phyloP scores from a whole-genome alignment of 1,284 basidiomycete genomes.

The Kwoniella shivajii region DNA sequence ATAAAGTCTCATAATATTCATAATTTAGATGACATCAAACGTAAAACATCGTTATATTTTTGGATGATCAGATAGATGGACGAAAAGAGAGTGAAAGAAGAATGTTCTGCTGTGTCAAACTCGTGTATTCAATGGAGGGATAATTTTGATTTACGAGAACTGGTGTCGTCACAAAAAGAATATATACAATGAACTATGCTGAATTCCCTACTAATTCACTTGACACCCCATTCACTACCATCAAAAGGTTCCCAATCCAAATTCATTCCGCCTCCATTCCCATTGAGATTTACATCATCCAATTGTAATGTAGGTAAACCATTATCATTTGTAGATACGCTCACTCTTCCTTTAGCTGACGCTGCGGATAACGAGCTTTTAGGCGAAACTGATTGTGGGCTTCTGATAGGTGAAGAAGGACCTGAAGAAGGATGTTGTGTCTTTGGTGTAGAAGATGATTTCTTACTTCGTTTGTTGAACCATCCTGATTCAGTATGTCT shows the following conservation, averaged over 20 bases:
- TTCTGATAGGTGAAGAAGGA: background rate
- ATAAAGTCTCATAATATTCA: too few species aligned
- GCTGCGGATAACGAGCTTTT: background rate
- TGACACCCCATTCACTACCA: constrained; percentile 6
- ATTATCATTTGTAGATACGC: background rate
- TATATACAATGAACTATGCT: too few species aligned
- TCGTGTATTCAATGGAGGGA: too few species aligned
- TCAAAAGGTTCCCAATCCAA: constrained; percentile 8
- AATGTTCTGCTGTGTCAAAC: too few species aligned
- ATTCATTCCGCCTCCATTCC: too few species aligned
- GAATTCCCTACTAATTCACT: too few species aligned
- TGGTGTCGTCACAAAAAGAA: too few species aligned
- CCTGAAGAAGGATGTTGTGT: background rate
- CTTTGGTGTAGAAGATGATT: background rate
- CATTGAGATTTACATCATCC: background rate
- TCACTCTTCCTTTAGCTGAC: background rate
- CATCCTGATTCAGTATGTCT: constrained; percentile 31
- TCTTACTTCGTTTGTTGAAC: constrained; percentile 16
- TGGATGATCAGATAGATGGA: too few species aligned
- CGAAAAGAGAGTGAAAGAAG: too few species aligned
- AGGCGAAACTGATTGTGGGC: background rate
- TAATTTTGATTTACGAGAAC: too few species aligned
- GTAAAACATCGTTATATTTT: too few species aligned
- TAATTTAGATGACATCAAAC: too few species aligned
- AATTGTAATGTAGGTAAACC: constrained; percentile 1